Percentiles rank a stretch among this genome's conserved stretches.
Evolutionary conservation across 768 basidiomycete species (phyloP).

Genomic region (Collybia mongolica): DNA sequence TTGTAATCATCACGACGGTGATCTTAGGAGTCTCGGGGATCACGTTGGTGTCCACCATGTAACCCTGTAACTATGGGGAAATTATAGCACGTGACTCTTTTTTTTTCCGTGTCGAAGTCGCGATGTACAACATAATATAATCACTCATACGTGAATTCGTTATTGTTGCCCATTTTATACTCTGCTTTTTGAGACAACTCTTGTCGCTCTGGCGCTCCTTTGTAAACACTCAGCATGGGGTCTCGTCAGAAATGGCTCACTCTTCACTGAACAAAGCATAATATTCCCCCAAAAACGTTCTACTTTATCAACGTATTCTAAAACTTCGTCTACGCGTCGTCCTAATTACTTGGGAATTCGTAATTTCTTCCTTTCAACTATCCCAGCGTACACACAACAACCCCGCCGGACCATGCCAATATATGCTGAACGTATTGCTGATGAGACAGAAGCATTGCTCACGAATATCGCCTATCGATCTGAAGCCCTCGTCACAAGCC

Average conservation of each 20-base stretch:
- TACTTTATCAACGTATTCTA: not conserved
- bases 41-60: constrained; percentile 55
- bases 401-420: constrained; percentile 6
- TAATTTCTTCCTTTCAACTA: constrained; percentile 16
- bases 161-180: too few species aligned
- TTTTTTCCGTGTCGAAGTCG: not conserved
- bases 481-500: constrained; percentile 1
- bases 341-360: constrained; percentile 13
- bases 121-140: too few species aligned
- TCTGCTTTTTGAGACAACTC: too few species aligned
- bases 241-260: not conserved
- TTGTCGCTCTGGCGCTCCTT: constrained; percentile 2
- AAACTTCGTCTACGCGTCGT: not conserved
- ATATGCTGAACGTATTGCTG: constrained; percentile 1
- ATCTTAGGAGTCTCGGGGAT: constrained; percentile 51
- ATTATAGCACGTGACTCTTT: not conserved
- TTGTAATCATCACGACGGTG: constrained; percentile 41
- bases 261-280: not conserved
- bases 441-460: constrained; percentile 13
- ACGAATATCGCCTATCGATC: constrained; percentile 5
- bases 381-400: constrained; percentile 11
- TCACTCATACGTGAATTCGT: too few species aligned
- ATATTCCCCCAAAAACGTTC: not conserved
- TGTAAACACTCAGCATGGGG: not conserved
- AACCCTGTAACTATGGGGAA: constrained; percentile 6